Evolutionary conservation across 2,329 filamentous ascomycete species (phyloP).

Genomic region (Tricladium varicosporioides): DNA sequence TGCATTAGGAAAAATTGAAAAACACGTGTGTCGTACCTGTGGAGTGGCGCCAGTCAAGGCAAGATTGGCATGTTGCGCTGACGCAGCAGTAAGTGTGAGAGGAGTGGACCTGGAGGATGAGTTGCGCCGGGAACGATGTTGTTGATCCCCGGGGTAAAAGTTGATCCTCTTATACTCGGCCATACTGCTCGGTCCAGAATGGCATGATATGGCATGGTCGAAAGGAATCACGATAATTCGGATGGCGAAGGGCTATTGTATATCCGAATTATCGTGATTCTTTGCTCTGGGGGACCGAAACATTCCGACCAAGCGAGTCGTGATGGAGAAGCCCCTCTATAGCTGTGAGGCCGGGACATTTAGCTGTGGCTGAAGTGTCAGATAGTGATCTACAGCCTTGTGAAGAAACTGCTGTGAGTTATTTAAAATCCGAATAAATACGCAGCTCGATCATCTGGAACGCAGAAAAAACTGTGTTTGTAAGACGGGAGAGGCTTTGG

Average conservation of each 20-base stretch:
- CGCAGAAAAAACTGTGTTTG: constrained; percentile 6
- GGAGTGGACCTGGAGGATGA: not conserved
- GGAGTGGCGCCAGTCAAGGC: constrained; percentile 17
- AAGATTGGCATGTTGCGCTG: constrained; percentile 17
- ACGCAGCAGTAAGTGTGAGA: not conserved
- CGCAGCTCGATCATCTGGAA: constrained; percentile 17
- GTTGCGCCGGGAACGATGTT: too few species aligned
- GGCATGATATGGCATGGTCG: constrained; percentile 34
- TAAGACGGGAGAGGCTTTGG: not conserved
- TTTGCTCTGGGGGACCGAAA: constrained; percentile 11
- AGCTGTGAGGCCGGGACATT: not conserved
- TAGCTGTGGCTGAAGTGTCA: not conserved
- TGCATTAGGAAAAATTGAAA: constrained; percentile 19
- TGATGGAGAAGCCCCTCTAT: not conserved
- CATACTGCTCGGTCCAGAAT: not conserved
- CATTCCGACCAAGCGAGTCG: constrained; percentile 10
- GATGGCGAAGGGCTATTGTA: not conserved
- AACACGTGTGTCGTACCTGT: constrained; percentile 24
- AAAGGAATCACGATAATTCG: constrained; percentile 15
- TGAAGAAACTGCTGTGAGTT: constrained; percentile 6
- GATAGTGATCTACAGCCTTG: constrained; percentile 3
- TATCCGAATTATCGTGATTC: constrained; percentile 20
- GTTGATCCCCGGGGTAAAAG: too few species aligned
- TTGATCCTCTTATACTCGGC: not conserved
- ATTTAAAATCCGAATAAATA: constrained; percentile 11